These are phyloP conservation scores for Gossypium longicalyx DNA, from an alignment of 345 rosid genomes.

Conservation along the genomic window DNA sequence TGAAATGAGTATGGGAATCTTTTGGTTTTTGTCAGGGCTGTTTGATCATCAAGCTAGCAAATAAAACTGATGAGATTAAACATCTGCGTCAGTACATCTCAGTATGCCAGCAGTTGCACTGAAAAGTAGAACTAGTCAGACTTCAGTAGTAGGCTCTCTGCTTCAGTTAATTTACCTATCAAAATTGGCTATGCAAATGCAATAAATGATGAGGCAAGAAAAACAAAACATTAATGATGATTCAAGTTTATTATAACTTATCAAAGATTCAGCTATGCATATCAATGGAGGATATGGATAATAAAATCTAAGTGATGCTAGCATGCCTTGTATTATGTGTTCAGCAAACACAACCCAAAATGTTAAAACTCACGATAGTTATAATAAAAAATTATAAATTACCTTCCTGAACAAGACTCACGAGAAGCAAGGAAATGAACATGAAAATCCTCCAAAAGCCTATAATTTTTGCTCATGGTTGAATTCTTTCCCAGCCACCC, in stretches of 20 bases:
- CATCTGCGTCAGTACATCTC: background rate
- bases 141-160: too few species aligned
- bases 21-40: background rate
- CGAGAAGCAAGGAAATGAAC: constrained; percentile 93
- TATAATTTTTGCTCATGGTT: constrained; percentile 66
- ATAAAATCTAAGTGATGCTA: background rate
- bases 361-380: background rate
- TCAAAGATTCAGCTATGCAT: background rate
- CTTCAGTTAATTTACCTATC: background rate
- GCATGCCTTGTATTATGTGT: background rate
- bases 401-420: constrained; percentile 82
- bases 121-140: too few species aligned
- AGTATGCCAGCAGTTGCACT: background rate
- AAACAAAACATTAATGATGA: background rate
- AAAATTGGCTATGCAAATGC: background rate
- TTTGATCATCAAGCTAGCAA: background rate
- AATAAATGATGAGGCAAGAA: background rate
- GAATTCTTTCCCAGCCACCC: constrained; percentile 99
- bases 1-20: background rate
- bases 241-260: background rate
- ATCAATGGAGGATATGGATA: background rate
- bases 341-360: background rate
- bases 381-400: constrained; percentile 14
- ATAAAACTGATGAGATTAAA: constrained; percentile 3
- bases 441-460: constrained; percentile 92